These are phyloP conservation scores for Poterioochromonas sp. DNA, from an alignment of 352 stramenopile genomes.

Conservation along the genomic window DNA sequence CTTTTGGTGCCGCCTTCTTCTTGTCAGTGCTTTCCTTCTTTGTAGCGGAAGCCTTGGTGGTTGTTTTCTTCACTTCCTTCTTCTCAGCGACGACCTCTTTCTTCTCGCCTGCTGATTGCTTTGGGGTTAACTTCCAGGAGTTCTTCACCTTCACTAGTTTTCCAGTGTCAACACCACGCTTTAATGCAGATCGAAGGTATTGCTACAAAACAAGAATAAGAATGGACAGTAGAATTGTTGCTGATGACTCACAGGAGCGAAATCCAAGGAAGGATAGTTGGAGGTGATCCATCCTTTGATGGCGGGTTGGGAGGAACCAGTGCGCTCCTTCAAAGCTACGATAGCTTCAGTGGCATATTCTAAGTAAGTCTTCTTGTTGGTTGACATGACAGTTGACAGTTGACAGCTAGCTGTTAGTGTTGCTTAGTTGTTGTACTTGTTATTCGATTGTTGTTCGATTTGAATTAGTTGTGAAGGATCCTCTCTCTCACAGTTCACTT, in stretches of 20 bases:
- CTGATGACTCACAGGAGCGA: background rate
- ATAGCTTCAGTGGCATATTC: conserved; percentile 21
- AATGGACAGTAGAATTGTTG: background rate
- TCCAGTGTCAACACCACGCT: conserved; percentile 8
- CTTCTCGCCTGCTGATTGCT: background rate
- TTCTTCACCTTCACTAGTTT: conserved; percentile 11
- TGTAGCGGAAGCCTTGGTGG: background rate
- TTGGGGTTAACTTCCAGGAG: conserved; percentile 14
- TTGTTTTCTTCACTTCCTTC: background rate
- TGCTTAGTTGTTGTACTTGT: too few species aligned
- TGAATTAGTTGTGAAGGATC: too few species aligned
- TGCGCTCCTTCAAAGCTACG: conserved; percentile 27
- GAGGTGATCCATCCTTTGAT: conserved; percentile 27
- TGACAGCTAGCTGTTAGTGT: background rate
- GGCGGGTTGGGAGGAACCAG: conserved; percentile 25
- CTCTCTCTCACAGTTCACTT: too few species aligned
- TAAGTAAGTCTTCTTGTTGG: conserved; percentile 9
- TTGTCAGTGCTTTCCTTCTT: background rate
- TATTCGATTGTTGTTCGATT: too few species aligned
- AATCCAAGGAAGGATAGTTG: background rate
- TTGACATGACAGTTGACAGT: background rate
- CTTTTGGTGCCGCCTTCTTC: background rate
- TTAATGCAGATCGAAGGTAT: background rate
- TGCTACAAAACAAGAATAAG: conserved; percentile 10
- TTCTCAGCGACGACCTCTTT: conserved; percentile 7